Evolutionary conservation across 1,139 yeast genomes (phyloP).

Genomic region (Suhomyces panamericanus): DNA sequence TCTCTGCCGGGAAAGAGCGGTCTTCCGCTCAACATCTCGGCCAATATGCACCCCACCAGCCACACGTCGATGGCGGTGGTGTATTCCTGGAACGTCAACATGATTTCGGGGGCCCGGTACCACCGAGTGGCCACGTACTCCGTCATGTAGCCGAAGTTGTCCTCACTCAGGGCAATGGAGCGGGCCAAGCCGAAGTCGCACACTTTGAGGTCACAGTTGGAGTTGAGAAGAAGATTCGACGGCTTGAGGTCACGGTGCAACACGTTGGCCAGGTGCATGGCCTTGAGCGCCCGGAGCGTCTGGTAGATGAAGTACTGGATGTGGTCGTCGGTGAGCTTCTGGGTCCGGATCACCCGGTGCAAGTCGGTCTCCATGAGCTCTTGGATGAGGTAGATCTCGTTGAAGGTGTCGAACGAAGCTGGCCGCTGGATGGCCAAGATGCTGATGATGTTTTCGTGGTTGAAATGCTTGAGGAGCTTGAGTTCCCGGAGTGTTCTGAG

Average conservation of each 20-base stretch:
- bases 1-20: constrained; percentile 95
- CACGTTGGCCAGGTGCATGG: constrained; percentile 87
- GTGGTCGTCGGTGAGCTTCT: constrained; percentile 84
- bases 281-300: constrained; percentile 83
- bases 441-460: constrained; percentile 88
- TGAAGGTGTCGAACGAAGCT: constrained; percentile 66
- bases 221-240: constrained; percentile 77
- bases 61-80: constrained; percentile 95
- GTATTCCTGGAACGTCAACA: constrained; percentile 91
- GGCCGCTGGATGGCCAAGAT: constrained; percentile 92
- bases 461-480: constrained; percentile 81
- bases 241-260: constrained; percentile 94
- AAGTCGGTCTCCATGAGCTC: constrained; percentile 96
- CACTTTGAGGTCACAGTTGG: constrained; percentile 90
- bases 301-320: constrained; percentile 92
- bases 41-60: constrained; percentile 95
- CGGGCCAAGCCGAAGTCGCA: constrained; percentile 96
- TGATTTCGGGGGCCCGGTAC: constrained; percentile 97
- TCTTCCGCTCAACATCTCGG: constrained; percentile 83
- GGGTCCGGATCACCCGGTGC: constrained; percentile 87
- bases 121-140: constrained; percentile 97
- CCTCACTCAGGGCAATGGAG: constrained; percentile 47
- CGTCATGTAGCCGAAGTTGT: constrained; percentile 77
- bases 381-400: constrained; percentile 89
- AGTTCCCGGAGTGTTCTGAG: constrained; percentile 87